Base-by-base conservation (phyloP, 768 basidiomycete species). In the Pleurotus cornucopiae region DNA sequence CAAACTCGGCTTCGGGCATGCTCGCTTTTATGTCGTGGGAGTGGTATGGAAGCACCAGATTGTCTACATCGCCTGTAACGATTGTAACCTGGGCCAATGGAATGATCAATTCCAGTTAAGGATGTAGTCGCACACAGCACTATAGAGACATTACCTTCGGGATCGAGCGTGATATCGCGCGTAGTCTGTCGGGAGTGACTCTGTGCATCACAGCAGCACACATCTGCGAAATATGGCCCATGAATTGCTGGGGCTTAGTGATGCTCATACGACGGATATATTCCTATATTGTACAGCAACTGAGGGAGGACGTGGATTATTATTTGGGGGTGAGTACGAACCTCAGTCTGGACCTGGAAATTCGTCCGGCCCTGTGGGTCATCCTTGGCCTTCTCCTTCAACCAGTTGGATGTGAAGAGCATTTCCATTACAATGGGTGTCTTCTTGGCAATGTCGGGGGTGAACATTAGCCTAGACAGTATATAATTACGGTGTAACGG, bases 211-310 rank as follows among this genome's bases (percentile, higher is more conserved):
- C 59, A 0, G 63, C 84, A 1, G 91, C 88, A 12, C 72, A 74
- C 81, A 88, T 84, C 66, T 94, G 92, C 9, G 86, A 89, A 13
- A 93, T 56, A 23, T 80, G 70, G 0, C 91, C 91, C 14, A 80
- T 57, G 51, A 85, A 66, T 2, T 70, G 73, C 60, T 91, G 91
- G 2, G 80, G 81, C 34, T 76, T 78, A 1, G 86, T 84, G 5
- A 79, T 69, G 4, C 67, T 61, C 14, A 82, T 69, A 16, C 85
- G 82, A 14, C 64, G 68, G 40, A 72, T 66, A 60, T 75, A 76
- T 2, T 61, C 57, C 86, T 90, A 38, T 3, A 38, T 3, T 20
- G 30, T 3, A 9, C 30, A 14, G n/a, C 48, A 40, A 49, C 40
- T 46, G 40, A 34, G 21, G 43, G 53, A 48, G 1, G 14, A 37